These are phyloP conservation scores for Coelastrella sp. DNA, from an alignment of 139 green algal genomes.

Conservation along the genomic window DNA sequence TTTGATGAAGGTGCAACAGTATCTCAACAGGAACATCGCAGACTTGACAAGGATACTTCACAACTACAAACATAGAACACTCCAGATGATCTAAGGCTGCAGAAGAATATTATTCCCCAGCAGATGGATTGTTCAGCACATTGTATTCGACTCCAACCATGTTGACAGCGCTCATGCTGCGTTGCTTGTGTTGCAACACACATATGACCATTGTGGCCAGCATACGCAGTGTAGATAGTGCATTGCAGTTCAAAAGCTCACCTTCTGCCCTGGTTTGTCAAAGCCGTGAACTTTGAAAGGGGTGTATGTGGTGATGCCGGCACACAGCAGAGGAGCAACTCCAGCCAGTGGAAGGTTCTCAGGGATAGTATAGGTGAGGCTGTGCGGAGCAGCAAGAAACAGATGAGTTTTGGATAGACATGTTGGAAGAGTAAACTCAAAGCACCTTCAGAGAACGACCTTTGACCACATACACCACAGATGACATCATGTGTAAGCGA, in stretches of 20 bases:
- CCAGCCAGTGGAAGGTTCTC: conserved; percentile 70
- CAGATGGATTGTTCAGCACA: too few species aligned
- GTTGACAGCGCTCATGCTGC: too few species aligned
- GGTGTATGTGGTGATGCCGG: conserved; percentile 63
- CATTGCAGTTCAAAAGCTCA: too few species aligned
- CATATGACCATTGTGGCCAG: neutral
- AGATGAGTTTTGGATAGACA: neutral
- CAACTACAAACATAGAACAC: too few species aligned
- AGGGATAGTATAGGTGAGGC: conserved; percentile 55
- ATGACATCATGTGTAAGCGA: too few species aligned
- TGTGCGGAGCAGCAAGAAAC: neutral
- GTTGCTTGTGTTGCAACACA: neutral
- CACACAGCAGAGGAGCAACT: conserved; percentile 86
- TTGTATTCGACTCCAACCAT: too few species aligned
- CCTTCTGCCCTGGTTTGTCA: conserved; percentile 78
- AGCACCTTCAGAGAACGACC: too few species aligned
- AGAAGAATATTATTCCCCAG: too few species aligned
- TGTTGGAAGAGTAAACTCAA: neutral
- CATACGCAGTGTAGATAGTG: neutral
- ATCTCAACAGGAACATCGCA: too few species aligned
- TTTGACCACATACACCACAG: too few species aligned
- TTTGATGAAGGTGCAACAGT: neutral
- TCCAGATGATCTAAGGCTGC: too few species aligned
- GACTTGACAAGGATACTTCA: too few species aligned
- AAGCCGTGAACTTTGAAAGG: conserved; percentile 78